Evolutionary conservation across 176 grass and related monocot genomes (phyloP), one percentile per base, ranked within the genome.

Genomic region (Chrysopogon serrulatus): DNA sequence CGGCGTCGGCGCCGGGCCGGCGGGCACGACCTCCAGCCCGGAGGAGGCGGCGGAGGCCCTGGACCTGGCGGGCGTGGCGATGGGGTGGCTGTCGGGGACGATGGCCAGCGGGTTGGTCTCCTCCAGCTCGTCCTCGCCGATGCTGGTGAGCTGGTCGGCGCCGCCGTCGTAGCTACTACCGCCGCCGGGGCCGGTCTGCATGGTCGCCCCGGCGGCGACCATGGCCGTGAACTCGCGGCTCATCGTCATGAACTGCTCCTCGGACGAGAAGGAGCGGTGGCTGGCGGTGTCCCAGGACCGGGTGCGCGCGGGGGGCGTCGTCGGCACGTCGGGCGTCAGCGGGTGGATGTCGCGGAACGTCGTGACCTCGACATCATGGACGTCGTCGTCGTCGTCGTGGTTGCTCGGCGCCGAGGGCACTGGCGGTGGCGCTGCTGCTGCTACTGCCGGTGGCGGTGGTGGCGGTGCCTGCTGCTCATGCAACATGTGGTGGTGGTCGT

Each of bases 61-160:
- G 76, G 61, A 84, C 47, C 79, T 74, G 6, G 79, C 78, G 3
- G 96, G 89, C 10, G 93, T 94, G 2, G 89, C 89, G 65, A 92
- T 89, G 41, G 91, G 96, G 80, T 95, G 90, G 79, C 31, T 86
- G 69, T 95, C 92, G 0, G 96, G 87, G 40, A 99, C 96, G 74
- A 99, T 91, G 12, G 93, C 96, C 8, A 99, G 84, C 40, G 89
- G 96, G 81, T 99, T 99, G 42, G 88, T 93, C 83, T 99, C 96
- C 84, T 99, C 96, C 73, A 90, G 82, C 83, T 93, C 94, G 37
- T 95, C 95, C 86, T 92, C 92, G 48, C 90, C 91, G 85, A 91
- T 94, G 77, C 84, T 91, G 27, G 51, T 82, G 41, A 87, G 91
- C 42, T 85, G 86, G 48, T 84, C 66, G 47, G 23, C 51, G 13